Conservation (phyloP, 139 green algal genomes). For the Coccomyxa sp. region DNA sequence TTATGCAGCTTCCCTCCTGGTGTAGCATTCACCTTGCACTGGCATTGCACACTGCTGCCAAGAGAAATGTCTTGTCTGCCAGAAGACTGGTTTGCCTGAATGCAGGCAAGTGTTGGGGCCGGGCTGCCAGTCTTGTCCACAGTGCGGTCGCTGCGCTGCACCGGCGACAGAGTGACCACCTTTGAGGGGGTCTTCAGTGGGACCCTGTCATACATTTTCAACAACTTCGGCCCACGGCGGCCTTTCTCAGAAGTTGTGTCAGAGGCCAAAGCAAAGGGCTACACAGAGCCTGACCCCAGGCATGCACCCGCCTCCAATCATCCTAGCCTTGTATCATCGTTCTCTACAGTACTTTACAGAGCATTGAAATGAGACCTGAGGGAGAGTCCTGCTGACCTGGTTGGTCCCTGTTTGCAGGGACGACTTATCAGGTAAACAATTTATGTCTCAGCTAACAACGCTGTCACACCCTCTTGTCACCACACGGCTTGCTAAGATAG, state of each 20-base stretch:
- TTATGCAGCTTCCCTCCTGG: neutral
- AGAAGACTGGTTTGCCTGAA: neutral
- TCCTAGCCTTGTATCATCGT: too few relatives aligned
- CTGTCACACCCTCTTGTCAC: too few relatives aligned
- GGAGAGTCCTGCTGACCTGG: too few relatives aligned
- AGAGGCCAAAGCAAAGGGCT: conserved; percentile 54
- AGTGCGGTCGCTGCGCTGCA: conserved; percentile 54
- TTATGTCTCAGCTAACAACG: too few relatives aligned
- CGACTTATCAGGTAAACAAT: conserved; percentile 33
- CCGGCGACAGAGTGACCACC: conserved; percentile 62
- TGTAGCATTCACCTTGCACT: neutral
- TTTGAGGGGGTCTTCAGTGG: conserved; percentile 65
- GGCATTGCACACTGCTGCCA: neutral
- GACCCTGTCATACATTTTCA: conserved; percentile 84
- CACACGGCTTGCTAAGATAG: too few relatives aligned
- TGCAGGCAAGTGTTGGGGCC: conserved; percentile 65
- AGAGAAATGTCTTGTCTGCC: neutral
- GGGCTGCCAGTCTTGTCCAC: conserved; percentile 77
- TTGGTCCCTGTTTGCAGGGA: too few relatives aligned
- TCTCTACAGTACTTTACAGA: too few relatives aligned
- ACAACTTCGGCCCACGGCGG: conserved; percentile 43
- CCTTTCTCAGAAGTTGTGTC: conserved; percentile 61
- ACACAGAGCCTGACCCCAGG: conserved; percentile 76
- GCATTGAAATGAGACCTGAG: too few relatives aligned
- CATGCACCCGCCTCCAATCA: too few relatives aligned